Conservation (phyloP, 345 rosid genomes). For the Eutrema yunnanense region DNA sequence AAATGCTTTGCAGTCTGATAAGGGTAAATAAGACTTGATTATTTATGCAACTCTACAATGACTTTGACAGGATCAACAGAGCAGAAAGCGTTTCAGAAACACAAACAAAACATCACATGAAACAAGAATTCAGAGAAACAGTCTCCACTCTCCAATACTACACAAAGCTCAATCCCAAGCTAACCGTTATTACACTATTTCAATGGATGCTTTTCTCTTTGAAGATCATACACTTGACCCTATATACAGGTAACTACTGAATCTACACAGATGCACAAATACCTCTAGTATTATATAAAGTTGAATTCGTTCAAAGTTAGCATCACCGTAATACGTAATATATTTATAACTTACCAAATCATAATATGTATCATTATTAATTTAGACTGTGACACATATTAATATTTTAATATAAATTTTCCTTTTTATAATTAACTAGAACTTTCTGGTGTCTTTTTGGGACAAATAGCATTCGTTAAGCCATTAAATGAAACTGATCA, state of each 20-base stretch:
- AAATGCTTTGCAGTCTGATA: conserved; percentile 74
- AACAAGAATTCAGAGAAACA: not conserved
- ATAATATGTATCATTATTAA: no score
- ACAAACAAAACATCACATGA: not conserved
- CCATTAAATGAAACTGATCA: no score
- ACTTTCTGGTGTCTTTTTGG: no score
- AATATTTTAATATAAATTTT: no score
- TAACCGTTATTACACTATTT: not conserved
- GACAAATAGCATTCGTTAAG: no score
- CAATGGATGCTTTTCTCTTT: not conserved
- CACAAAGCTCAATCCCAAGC: not conserved
- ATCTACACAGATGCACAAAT: not conserved
- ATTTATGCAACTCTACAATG: not conserved
- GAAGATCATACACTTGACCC: not conserved
- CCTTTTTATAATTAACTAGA: no score
- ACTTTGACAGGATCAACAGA: not conserved
- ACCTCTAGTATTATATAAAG: not conserved
- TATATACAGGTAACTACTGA: not conserved
- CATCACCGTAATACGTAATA: no score
- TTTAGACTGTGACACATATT: no score
- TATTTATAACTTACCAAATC: no score
- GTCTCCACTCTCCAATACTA: not conserved
- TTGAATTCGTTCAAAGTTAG: no score
- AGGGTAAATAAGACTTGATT: not conserved
- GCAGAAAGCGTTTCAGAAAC: not conserved